Evolutionary conservation across 495 filamentous ascomycete genomes (phyloP), one percentile per base, ranked within the genome.

Genomic region (Monascus purpureus): DNA sequence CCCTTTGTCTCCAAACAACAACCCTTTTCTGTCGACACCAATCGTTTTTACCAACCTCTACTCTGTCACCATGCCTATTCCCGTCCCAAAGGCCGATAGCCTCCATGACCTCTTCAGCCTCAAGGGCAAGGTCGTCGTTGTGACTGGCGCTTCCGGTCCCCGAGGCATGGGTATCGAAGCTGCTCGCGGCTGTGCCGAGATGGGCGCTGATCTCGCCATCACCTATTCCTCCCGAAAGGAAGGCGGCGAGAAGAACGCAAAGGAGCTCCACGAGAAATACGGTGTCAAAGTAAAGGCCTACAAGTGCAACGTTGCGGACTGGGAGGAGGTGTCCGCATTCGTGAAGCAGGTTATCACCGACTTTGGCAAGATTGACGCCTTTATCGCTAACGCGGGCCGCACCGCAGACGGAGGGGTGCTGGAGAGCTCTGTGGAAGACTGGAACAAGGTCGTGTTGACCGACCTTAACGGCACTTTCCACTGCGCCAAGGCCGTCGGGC

Each of bases 131-230:
- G 72, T 76, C 35, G 75, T 80, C 46, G 57, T 79, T 40, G 63
- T 82, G 17, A 82, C 77, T 17, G 77, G 77, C 36, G 77, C 76
- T 28, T 78, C 76, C 23, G 77, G 76, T 8, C 59, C 76, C 26
- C 65, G 57, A 19, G 77, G 77, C 20, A 82, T 82, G 63, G 77
- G 77, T 32, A 80, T 77, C 40, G 77, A 81, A 50, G 75, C 76
- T 29, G 77, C 77, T 1, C 75, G 75, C 9, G 77, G 75, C 32
- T 75, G 72, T 42, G 77, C 77, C 22, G 77, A 82, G 45, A 72
- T 80, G 61, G 77, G 77, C 20, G 77, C 77, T 42, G 63, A 80
- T 52, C 48, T 82, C 13, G 73, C 74, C 48, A 63, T 80, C 52
- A 77, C 74, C 36, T 81, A 80, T 48, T 44, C 73, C 33, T 76